phyloP scores from a whole-genome alignment of 2,329 filamentous ascomycete genomes.

The Elsinoe necatrix region DNA sequence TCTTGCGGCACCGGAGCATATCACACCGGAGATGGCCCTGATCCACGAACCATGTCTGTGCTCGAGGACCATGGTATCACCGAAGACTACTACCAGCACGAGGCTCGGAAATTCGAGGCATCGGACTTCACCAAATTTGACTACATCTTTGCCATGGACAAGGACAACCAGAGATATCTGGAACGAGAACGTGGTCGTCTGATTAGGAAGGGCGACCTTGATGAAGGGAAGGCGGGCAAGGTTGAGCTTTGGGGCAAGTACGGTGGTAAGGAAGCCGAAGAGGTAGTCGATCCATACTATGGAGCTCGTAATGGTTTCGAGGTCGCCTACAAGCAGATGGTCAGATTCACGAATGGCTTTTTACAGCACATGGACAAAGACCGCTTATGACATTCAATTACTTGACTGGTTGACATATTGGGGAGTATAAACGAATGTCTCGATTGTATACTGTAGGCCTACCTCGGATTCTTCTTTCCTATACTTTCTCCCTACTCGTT shows the following conservation, averaged over 20 bases:
- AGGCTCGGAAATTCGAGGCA: constrained; percentile 61
- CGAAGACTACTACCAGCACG: constrained; percentile 57
- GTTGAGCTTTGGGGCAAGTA: constrained; percentile 71
- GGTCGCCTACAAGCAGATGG: constrained; percentile 75
- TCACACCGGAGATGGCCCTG: constrained; percentile 67
- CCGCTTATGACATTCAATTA: neutral
- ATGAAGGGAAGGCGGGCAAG: constrained; percentile 37
- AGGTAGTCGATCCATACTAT: constrained; percentile 86
- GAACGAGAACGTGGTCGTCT: constrained; percentile 49
- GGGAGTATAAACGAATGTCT: too few species aligned
- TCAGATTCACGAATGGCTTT: constrained; percentile 69
- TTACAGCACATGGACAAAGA: constrained; percentile 49
- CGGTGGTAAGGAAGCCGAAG: constrained; percentile 54
- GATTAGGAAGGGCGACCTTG: constrained; percentile 32
- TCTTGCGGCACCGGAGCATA: constrained; percentile 88
- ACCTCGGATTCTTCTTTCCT: too few species aligned
- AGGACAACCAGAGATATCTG: constrained; percentile 66
- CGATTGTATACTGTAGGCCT: too few species aligned
- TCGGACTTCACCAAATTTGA: constrained; percentile 78
- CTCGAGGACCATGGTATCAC: constrained; percentile 65
- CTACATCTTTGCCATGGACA: constrained; percentile 93
- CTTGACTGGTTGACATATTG: too few species aligned
- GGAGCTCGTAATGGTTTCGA: constrained; percentile 75
- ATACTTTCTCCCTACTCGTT: too few species aligned
- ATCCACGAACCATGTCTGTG: constrained; percentile 74